A percentile compares a stretch with the other conserved stretches of the same genome.
Conservation (phyloP, 805 yeast genomes). For the Lipomyces sp. region DNA sequence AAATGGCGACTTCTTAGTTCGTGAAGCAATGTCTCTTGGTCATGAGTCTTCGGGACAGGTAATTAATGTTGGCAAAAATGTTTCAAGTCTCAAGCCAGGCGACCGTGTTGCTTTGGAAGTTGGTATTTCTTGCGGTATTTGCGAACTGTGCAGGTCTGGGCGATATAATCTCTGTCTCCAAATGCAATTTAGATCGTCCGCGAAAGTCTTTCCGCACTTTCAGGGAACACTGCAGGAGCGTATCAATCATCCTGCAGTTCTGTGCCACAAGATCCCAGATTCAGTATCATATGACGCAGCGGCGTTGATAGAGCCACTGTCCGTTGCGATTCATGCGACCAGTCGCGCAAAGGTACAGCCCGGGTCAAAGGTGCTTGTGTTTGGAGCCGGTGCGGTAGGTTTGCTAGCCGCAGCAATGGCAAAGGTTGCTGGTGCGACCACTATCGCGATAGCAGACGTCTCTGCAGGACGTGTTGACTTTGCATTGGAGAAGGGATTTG, state of each 20-base stretch:
- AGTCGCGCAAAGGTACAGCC: slow-evolving; percentile 55
- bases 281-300: slow-evolving; percentile 70
- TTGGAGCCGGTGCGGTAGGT: slow-evolving; percentile 88
- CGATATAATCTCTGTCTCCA: slow-evolving; percentile 81
- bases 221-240: slow-evolving; percentile 90
- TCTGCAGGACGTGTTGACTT: slow-evolving; percentile 39
- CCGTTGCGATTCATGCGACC: slow-evolving; percentile 79
- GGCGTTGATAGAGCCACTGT: slow-evolving; percentile 75
- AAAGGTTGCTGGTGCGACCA: slow-evolving; percentile 65
- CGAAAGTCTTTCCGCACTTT: slow-evolving; percentile 71
- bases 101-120: slow-evolving; percentile 82
- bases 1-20: slow-evolving; percentile 45
- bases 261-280: slow-evolving; percentile 58
- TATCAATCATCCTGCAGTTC: slow-evolving; percentile 69
- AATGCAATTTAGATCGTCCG: slow-evolving; percentile 60
- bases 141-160: slow-evolving; percentile 76
- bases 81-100: slow-evolving; percentile 62
- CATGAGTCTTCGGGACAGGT: slow-evolving; percentile 77
- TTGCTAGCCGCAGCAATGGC: slow-evolving; percentile 67
- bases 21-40: slow-evolving; percentile 72
- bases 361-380: slow-evolving; percentile 65
- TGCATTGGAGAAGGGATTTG: slow-evolving; percentile 36
- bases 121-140: slow-evolving; percentile 71
- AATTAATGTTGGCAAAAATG: slow-evolving; percentile 60
- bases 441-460: slow-evolving; percentile 64